A percentile compares a stretch with the other conserved stretches of the same genome.
Evolutionary conservation across 371 early-diverging fungal genomes (phyloP).

Genomic region (Mucor lusitanicus): DNA sequence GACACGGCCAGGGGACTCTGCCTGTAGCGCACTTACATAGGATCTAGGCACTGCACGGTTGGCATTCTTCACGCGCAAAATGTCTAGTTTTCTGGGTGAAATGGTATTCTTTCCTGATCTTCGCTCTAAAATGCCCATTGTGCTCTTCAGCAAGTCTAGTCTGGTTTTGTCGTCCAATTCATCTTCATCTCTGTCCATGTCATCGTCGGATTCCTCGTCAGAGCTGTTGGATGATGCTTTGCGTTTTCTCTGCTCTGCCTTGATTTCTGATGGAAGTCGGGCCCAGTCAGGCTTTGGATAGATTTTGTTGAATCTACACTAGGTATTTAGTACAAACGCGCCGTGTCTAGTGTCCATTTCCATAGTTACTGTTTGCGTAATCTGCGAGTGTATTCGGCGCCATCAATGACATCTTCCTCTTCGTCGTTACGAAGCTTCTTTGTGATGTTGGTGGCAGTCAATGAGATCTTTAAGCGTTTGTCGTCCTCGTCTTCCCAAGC

Average conservation of each 20-base stretch:
- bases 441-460: slow-evolving; percentile 63
- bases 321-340: neutral
- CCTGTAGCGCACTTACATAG: slow-evolving; percentile 25
- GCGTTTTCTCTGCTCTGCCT: slow-evolving; percentile 29
- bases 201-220: slow-evolving; percentile 50
- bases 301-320: slow-evolving; percentile 70
- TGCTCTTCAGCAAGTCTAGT: slow-evolving; percentile 50
- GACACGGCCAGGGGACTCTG: too few relatives aligned
- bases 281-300: slow-evolving; percentile 93
- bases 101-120: slow-evolving; percentile 33
- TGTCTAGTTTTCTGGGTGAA: slow-evolving; percentile 57
- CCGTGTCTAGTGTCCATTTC: too few relatives aligned
- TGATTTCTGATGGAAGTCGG: slow-evolving; percentile 45
- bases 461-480: slow-evolving; percentile 64
- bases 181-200: slow-evolving; percentile 29
- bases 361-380: slow-evolving; percentile 75
- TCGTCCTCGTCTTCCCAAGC: slow-evolving; percentile 86
- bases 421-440: slow-evolving; percentile 78
- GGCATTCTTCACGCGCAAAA: slow-evolving; percentile 76
- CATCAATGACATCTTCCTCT: slow-evolving; percentile 73
- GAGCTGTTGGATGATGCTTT: slow-evolving; percentile 34
- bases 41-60: slow-evolving; percentile 48
- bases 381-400: slow-evolving; percentile 80
- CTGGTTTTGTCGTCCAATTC: slow-evolving; percentile 48
- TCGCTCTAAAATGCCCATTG: slow-evolving; percentile 56